Percentiles rank a stretch among this genome's conserved stretches.
These are phyloP conservation scores for Diplodia scrobiculata DNA, from an alignment of 2,329 filamentous ascomycete species.

Conservation along the genomic window DNA sequence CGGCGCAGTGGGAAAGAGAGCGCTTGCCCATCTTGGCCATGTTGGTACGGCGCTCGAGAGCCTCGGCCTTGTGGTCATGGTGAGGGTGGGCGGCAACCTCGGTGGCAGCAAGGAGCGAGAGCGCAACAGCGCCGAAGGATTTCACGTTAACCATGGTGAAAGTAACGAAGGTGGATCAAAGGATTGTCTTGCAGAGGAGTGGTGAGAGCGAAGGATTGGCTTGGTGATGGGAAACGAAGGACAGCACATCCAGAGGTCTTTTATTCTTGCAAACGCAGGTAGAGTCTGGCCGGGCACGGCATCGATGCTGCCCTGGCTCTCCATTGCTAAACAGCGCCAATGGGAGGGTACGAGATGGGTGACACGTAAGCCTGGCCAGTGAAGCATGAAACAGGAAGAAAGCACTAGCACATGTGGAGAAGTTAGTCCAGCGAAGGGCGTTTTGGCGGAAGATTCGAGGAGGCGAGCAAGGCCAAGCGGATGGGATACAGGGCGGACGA, in stretches of 20 bases:
- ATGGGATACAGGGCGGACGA: neutral
- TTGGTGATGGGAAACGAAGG: neutral
- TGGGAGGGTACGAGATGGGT: neutral
- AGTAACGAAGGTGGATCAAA: neutral
- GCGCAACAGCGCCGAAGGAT: conserved; percentile 33
- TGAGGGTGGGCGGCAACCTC: conserved; percentile 45
- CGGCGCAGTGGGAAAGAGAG: conserved; percentile 45
- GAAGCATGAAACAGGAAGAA: conserved; percentile 5
- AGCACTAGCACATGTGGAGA: conserved; percentile 16
- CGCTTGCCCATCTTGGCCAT: conserved; percentile 31
- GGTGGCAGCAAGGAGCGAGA: conserved; percentile 35
- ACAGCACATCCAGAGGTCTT: neutral
- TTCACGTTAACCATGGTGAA: conserved; percentile 26
- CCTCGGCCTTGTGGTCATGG: conserved; percentile 43
- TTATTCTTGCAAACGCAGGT: neutral
- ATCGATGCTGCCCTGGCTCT: neutral
- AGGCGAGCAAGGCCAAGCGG: neutral
- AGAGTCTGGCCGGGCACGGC: neutral
- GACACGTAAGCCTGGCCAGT: conserved; percentile 17
- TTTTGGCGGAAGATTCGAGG: neutral
- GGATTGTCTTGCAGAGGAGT: neutral
- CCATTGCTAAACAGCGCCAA: conserved; percentile 4
- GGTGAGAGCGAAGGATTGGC: neutral
- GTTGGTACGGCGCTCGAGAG: conserved; percentile 43
- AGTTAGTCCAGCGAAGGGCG: neutral